Percentiles rank a stretch among this genome's conserved stretches.
phyloP scores from a whole-genome alignment of 192 early-diverging fungal genomes.

The Coemansia sp. region DNA sequence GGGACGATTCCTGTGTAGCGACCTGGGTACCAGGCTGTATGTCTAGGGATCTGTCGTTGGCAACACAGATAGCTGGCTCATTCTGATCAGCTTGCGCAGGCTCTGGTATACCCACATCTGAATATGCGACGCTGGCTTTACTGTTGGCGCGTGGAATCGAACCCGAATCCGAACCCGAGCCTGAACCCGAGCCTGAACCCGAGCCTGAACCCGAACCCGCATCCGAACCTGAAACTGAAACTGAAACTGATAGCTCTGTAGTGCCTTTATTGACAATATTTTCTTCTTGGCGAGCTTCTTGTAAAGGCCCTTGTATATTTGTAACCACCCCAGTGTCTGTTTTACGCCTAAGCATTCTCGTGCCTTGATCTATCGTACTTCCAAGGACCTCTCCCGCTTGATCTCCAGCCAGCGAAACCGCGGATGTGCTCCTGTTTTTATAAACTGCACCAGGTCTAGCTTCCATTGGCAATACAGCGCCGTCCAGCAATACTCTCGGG shows the following conservation, averaged over 20 bases:
- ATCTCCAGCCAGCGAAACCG: not conserved
- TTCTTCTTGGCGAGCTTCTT: not conserved
- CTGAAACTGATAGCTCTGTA: not conserved
- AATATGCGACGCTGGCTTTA: not conserved
- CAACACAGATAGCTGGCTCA: not conserved
- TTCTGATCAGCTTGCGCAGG: not conserved
- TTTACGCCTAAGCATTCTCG: not conserved
- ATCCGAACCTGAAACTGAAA: too few relatives aligned
- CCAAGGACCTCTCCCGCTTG: not conserved
- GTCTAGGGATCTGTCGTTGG: not conserved
- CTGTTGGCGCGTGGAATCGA: not conserved
- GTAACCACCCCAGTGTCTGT: constrained; percentile 3
- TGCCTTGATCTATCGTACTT: not conserved
- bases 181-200: too few relatives aligned
- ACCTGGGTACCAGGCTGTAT: not conserved
- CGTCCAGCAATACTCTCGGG: not conserved
- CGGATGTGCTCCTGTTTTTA: constrained; percentile 4
- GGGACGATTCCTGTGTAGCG: not conserved
- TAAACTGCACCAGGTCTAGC: not conserved
- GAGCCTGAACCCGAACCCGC: too few relatives aligned
- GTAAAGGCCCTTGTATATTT: not conserved
- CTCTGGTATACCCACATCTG: not conserved
- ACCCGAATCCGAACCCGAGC: too few relatives aligned
- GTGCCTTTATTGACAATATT: not conserved
- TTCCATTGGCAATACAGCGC: not conserved